Evolutionary conservation across 2,329 filamentous ascomycete genomes (phyloP).

Genomic region (Macroventuria anomochaeta): DNA sequence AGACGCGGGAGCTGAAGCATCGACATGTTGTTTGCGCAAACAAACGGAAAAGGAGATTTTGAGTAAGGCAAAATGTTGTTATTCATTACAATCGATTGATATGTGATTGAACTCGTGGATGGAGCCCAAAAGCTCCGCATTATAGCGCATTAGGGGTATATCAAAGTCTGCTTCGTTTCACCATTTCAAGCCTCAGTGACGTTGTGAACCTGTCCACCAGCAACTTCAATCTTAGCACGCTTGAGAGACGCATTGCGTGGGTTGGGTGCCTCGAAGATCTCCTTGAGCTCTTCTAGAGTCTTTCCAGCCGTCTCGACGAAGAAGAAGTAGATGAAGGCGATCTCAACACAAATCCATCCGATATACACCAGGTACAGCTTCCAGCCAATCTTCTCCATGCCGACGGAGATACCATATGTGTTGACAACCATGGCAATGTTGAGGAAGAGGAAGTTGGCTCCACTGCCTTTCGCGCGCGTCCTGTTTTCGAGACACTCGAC

Average conservation of each 20-base stretch:
- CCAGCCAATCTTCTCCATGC: slow-evolving; percentile 43
- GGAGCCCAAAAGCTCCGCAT: neutral
- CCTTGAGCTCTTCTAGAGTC: slow-evolving; percentile 43
- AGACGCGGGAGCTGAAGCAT: neutral
- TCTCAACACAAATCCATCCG: slow-evolving; percentile 42
- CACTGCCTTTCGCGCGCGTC: slow-evolving; percentile 48
- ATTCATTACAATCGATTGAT: neutral
- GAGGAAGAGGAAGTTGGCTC: slow-evolving; percentile 43
- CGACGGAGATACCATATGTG: slow-evolving; percentile 42
- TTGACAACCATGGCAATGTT: slow-evolving; percentile 46
- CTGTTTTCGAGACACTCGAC: slow-evolving; percentile 50
- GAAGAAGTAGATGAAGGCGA: slow-evolving; percentile 36
- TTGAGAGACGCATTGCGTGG: slow-evolving; percentile 35
- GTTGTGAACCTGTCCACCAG: slow-evolving; percentile 31
- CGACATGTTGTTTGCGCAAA: neutral
- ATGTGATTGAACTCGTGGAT: neutral
- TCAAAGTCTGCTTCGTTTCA: too few species aligned
- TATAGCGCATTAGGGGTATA: neutral
- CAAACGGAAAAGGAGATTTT: neutral
- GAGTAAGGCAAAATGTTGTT: neutral
- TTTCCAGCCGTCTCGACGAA: slow-evolving; percentile 45
- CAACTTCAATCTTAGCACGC: slow-evolving; percentile 35
- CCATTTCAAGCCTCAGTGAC: slow-evolving; percentile 15
- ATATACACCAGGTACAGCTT: slow-evolving; percentile 44
- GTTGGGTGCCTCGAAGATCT: slow-evolving; percentile 42